Percentiles rank a stretch among this genome's conserved stretches.
phyloP scores from a whole-genome alignment of 1,284 basidiomycete genomes.

The Kwoniella shivajii region DNA sequence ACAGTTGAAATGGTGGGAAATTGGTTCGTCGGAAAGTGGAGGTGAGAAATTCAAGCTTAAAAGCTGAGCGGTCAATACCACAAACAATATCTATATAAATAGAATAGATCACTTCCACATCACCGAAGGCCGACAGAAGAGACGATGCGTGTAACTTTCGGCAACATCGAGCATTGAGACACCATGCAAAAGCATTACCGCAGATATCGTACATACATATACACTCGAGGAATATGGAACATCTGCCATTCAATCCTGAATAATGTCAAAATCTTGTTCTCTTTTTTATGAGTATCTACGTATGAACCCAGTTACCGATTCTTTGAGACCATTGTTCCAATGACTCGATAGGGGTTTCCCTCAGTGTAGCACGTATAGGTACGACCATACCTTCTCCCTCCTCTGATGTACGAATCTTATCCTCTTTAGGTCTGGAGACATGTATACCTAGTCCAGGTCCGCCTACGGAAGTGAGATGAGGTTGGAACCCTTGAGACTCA shows the following conservation, averaged over 20 bases:
- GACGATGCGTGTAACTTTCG: neutral
- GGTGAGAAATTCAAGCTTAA: neutral
- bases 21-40: neutral
- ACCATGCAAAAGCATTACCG: too few species aligned
- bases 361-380: conserved; percentile 33
- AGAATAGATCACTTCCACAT: neutral
- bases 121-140: neutral
- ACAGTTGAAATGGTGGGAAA: neutral
- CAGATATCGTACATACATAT: conserved; percentile 3
- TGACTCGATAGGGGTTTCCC: conserved; percentile 27
- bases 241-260: neutral
- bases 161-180: neutral
- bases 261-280: neutral
- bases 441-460: conserved; percentile 85
- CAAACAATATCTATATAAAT: neutral
- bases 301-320: conserved; percentile 32
- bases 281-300: conserved; percentile 5
- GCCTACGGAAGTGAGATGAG: conserved; percentile 89
- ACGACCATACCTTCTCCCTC: conserved; percentile 31
- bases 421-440: conserved; percentile 6
- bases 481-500: conserved; percentile 69
- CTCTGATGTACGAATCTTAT: conserved; percentile 19
- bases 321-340: conserved; percentile 33
- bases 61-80: neutral
- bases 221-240: neutral